These are phyloP conservation scores for Oryza glumipatula DNA, from an alignment of 176 grass and related monocot genomes.

Conservation along the genomic window DNA sequence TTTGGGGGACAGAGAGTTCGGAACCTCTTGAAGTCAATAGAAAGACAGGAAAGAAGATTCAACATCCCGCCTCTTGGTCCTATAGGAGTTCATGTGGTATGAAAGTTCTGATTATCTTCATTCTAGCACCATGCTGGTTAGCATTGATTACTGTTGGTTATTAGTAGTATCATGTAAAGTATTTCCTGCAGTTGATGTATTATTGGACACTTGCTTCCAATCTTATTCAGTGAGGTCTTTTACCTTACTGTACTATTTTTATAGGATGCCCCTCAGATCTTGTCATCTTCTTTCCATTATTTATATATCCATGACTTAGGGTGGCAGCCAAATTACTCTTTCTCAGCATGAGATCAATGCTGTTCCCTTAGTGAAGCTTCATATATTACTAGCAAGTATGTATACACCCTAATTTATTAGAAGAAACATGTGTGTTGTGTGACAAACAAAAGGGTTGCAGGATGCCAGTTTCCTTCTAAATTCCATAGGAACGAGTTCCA, in stretches of 20 bases:
- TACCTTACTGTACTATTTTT: too few species aligned
- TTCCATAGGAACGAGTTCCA: not conserved
- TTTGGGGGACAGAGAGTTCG: constrained; percentile 81
- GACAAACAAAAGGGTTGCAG: not conserved
- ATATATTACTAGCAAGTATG: not conserved
- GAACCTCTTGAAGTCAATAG: constrained; percentile 63
- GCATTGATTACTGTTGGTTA: constrained; percentile 1
- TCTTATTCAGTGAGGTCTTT: not conserved
- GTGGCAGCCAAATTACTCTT: not conserved
- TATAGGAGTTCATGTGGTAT: constrained; percentile 86
- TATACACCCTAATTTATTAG: not conserved
- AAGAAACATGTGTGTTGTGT: not conserved
- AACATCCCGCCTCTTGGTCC: constrained; percentile 80
- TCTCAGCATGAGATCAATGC: constrained; percentile 2
- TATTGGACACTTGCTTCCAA: not conserved
- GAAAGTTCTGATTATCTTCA: constrained; percentile 38
- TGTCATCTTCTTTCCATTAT: too few species aligned
- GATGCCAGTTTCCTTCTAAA: not conserved
- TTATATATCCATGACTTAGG: not conserved
- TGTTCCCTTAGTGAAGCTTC: not conserved
- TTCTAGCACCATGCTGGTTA: constrained; percentile 15
- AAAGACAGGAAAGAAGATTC: constrained; percentile 62
- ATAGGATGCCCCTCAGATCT: too few species aligned
- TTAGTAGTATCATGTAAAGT: not conserved
- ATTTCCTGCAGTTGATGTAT: too few species aligned